Conservation (phyloP, 331 rosid genomes). For the Pyrus hybrid region DNA sequence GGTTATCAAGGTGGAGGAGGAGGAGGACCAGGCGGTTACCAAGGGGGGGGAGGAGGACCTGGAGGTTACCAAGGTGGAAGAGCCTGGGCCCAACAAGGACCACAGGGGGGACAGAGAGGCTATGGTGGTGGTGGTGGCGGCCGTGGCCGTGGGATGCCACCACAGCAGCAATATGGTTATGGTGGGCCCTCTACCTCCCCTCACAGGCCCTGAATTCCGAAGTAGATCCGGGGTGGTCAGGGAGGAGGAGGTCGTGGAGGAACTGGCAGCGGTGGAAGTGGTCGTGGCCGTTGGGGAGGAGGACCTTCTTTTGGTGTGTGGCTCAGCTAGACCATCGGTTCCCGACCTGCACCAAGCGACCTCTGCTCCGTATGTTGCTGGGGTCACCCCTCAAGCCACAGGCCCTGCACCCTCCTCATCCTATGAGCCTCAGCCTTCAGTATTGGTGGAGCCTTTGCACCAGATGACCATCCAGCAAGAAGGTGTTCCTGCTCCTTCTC, state of each 20-base stretch:
- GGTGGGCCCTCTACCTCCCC: slow-evolving; percentile 19
- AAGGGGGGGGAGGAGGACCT: not conserved
- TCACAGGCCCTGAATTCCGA: slow-evolving; percentile 37
- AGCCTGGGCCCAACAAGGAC: slow-evolving; percentile 28
- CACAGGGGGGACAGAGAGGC: slow-evolving; percentile 74
- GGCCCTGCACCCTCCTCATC: slow-evolving; percentile 28
- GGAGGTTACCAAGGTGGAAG: slow-evolving; percentile 50
- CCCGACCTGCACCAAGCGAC: slow-evolving; percentile 99
- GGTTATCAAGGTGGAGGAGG: slow-evolving; percentile 23
- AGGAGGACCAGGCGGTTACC: slow-evolving; percentile 7
- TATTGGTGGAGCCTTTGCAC: slow-evolving; percentile 28
- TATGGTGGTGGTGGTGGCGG: slow-evolving; percentile 11
- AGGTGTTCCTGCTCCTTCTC: slow-evolving; percentile 15
- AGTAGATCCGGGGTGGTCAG: slow-evolving; percentile 47
- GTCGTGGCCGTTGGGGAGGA: slow-evolving; percentile 26
- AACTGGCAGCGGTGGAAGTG: slow-evolving; percentile 27
- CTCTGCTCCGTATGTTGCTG: slow-evolving; percentile 30
- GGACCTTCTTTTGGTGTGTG: slow-evolving; percentile 47
- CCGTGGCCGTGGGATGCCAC: slow-evolving; percentile 11
- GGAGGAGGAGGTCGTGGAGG: slow-evolving; percentile 63
- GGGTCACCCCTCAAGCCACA: slow-evolving; percentile 2
- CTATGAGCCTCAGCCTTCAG: slow-evolving; percentile 17
- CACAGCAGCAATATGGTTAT: slow-evolving; percentile 42
- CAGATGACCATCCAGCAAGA: slow-evolving; percentile 37
- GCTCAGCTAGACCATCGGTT: slow-evolving; percentile 44